These are phyloP conservation scores for Amylostereum areolatum DNA, from an alignment of 1,284 basidiomycete species.

Conservation along the genomic window DNA sequence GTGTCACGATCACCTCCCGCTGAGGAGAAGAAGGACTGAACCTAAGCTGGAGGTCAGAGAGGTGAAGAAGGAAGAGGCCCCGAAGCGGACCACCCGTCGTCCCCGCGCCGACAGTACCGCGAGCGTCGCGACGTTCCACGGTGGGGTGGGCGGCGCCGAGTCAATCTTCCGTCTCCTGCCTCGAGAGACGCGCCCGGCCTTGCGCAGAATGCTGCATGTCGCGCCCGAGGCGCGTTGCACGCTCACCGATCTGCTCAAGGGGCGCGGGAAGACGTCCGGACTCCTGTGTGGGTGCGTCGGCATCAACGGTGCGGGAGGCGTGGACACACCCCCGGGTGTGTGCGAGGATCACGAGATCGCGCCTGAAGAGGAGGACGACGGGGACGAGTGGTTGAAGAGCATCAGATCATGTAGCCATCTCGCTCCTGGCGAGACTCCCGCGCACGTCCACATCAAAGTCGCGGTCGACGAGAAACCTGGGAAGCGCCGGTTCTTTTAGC, in stretches of 20 bases:
- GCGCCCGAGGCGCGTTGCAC: conserved; percentile 90
- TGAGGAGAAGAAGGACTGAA: conserved; percentile 9
- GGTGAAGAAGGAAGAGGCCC: conserved; percentile 11
- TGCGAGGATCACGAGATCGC: conserved; percentile 62
- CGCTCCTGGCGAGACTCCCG: conserved; percentile 36
- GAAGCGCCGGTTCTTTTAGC: conserved; percentile 67
- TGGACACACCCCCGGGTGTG: conserved; percentile 29
- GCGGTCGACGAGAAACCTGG: conserved; percentile 62
- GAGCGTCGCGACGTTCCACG: conserved; percentile 75
- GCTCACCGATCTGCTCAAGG: conserved; percentile 87
- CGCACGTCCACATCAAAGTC: conserved; percentile 68
- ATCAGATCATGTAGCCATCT: conserved; percentile 58
- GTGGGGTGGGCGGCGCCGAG: conserved; percentile 77
- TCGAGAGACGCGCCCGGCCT: conserved; percentile 82
- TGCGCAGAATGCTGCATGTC: conserved; percentile 92
- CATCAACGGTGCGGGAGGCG: conserved; percentile 23
- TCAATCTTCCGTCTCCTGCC: conserved; percentile 97
- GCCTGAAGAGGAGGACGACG: conserved; percentile 64
- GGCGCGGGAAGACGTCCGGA: conserved; percentile 67
- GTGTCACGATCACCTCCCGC: conserved; percentile 12
- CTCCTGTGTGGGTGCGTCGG: conserved; percentile 72
- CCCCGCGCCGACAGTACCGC: conserved; percentile 53
- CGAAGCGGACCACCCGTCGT: conserved; percentile 26
- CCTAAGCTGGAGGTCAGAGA: conserved; percentile 9
- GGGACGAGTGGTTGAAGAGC: conserved; percentile 73